These are phyloP conservation scores for Trichomonascaceae sp. DNA, from an alignment of 1,139 yeast species.

Conservation along the genomic window DNA sequence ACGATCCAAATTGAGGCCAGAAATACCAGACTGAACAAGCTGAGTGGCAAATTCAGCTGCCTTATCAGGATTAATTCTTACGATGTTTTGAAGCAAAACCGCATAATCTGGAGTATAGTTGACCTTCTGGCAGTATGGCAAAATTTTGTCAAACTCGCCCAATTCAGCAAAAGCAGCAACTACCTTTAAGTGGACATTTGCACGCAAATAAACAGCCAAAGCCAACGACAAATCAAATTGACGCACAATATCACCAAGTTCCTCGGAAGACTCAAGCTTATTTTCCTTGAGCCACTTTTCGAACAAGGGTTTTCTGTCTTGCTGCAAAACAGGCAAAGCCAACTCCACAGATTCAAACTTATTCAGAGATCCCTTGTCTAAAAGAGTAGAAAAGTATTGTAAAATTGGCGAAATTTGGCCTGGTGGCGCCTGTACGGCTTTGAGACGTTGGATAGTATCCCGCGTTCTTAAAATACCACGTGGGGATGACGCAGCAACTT, in stretches of 20 bases:
- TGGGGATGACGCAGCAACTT: conserved; percentile 93
- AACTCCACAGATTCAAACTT: conserved; percentile 91
- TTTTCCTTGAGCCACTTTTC: conserved; percentile 97
- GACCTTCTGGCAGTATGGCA: conserved; percentile 89
- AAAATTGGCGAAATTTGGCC: conserved; percentile 93
- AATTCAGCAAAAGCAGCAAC: conserved; percentile 89
- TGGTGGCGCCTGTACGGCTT: conserved; percentile 88
- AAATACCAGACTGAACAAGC: conserved; percentile 55
- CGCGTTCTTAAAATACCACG: conserved; percentile 79
- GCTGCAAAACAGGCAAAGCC: conserved; percentile 93
- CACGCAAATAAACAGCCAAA: conserved; percentile 82
- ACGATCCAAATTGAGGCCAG: conserved; percentile 73
- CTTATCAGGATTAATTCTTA: conserved; percentile 92
- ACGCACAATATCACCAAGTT: conserved; percentile 92
- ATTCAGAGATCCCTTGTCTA: conserved; percentile 90
- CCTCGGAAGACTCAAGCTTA: conserved; percentile 89
- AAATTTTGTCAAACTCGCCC: conserved; percentile 92
- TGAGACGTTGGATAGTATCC: conserved; percentile 88
- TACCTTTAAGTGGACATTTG: conserved; percentile 82
- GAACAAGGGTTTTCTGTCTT: conserved; percentile 86
- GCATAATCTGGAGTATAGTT: conserved; percentile 87
- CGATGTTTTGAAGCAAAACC: conserved; percentile 81
- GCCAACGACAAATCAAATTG: conserved; percentile 83
- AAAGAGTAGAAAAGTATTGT: conserved; percentile 84
- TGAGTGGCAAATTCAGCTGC: conserved; percentile 96